Conservation (phyloP, 1,139 yeast species). For the Yamadazyma blattariae region DNA sequence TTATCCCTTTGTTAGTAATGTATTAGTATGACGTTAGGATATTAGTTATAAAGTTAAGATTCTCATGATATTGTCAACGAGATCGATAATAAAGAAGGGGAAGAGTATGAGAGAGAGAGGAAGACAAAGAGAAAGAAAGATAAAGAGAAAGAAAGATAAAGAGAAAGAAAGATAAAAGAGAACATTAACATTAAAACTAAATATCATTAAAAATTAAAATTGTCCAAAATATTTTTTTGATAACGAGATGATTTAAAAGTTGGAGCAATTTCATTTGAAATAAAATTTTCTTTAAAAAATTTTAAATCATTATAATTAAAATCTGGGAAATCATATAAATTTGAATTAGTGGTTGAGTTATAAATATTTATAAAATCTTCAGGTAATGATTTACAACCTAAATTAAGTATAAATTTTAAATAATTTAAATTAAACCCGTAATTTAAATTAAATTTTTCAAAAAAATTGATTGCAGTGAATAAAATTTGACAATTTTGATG, state of each 20-base stretch:
- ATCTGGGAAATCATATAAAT: neutral
- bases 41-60: too few relatives aligned
- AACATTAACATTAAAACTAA: too few relatives aligned
- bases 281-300: conserved; percentile 22
- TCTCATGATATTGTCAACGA: too few relatives aligned
- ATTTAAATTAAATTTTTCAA: conserved; percentile 2
- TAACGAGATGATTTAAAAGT: conserved; percentile 6
- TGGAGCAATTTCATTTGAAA: conserved; percentile 18
- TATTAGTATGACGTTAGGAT: too few relatives aligned
- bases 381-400: neutral
- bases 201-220: conserved; percentile 1
- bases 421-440: conserved; percentile 6
- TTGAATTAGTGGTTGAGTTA: neutral
- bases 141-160: too few relatives aligned
- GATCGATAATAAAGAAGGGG: too few relatives aligned
- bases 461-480: conserved; percentile 4
- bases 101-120: too few relatives aligned
- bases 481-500: conserved; percentile 7
- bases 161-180: too few relatives aligned
- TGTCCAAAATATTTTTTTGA: conserved; percentile 6
- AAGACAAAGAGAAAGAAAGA: too few relatives aligned
- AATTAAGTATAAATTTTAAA: conserved; percentile 1
- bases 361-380: neutral
- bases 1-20: too few relatives aligned
- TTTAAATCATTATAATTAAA: conserved; percentile 2